Conservation (phyloP, 306 rosid genomes). For the Trifolium dubium region DNA sequence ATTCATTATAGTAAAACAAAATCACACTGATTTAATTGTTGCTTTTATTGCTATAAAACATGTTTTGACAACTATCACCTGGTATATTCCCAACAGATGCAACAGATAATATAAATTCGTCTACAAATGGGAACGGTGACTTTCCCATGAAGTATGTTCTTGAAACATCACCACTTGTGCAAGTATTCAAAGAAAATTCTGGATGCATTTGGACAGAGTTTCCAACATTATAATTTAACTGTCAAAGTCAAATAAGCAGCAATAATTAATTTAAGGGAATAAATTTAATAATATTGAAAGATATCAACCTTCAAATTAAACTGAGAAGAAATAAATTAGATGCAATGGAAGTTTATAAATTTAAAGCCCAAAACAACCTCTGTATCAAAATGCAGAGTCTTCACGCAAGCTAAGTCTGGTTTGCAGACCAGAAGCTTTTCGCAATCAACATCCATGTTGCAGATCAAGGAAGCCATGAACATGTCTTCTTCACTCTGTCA, state of each 20-base stretch:
- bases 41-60: slow-evolving; percentile 18
- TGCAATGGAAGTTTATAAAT: slow-evolving; percentile 24
- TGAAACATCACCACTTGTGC: slow-evolving; percentile 59
- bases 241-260: slow-evolving; percentile 39
- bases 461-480: slow-evolving; percentile 92
- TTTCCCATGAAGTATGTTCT: slow-evolving; percentile 69
- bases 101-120: slow-evolving; percentile 68
- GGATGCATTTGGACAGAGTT: slow-evolving; percentile 41
- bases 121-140: slow-evolving; percentile 85
- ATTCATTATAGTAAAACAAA: slow-evolving; percentile 16
- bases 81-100: slow-evolving; percentile 70
- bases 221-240: slow-evolving; percentile 61
- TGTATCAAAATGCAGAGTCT: slow-evolving; percentile 80
- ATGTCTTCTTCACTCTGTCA: slow-evolving; percentile 72
- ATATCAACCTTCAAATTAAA: slow-evolving; percentile 34
- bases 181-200: slow-evolving; percentile 48
- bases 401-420: slow-evolving; percentile 72
- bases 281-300: slow-evolving; percentile 10
- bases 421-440: slow-evolving; percentile 78
- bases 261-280: slow-evolving; percentile 12
- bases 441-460: slow-evolving; percentile 80
- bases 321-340: slow-evolving; percentile 24
- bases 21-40: slow-evolving; percentile 1
- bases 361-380: slow-evolving; percentile 63
- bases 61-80: slow-evolving; percentile 54